Conservation (phyloP, 2,329 filamentous ascomycete species). For the Microcyclosporella mali region DNA sequence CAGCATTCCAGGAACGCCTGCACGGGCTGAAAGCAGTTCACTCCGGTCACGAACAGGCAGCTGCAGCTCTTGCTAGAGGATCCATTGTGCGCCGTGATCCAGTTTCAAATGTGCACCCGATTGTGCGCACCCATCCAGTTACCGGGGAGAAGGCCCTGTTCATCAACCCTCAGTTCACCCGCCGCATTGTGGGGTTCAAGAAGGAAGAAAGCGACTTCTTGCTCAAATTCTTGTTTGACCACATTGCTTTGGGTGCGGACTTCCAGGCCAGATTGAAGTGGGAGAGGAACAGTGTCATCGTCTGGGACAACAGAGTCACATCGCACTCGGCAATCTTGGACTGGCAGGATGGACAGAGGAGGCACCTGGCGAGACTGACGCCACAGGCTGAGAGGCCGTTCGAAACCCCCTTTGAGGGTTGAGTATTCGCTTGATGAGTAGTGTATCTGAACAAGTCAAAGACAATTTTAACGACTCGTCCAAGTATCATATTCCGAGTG, state of each 20-base stretch:
- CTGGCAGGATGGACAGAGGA: constrained; percentile 71
- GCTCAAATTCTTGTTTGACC: constrained; percentile 70
- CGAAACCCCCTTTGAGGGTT: constrained; percentile 52
- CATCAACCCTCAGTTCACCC: constrained; percentile 79
- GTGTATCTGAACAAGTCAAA: no score
- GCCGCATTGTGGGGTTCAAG: constrained; percentile 74
- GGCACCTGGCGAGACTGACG: constrained; percentile 75
- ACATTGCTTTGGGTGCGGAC: constrained; percentile 65
- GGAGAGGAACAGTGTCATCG: constrained; percentile 18
- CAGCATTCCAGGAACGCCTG: constrained; percentile 69
- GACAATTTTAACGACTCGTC: no score
- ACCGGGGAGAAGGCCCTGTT: constrained; percentile 81
- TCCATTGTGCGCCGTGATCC: constrained; percentile 71
- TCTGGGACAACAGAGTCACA: constrained; percentile 23
- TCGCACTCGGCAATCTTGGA: constrained; percentile 70
- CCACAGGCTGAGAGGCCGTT: constrained; percentile 73
- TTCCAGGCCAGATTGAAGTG: constrained; percentile 59
- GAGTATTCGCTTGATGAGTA: no score
- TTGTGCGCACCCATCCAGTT: constrained; percentile 70
- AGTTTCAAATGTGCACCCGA: constrained; percentile 65
- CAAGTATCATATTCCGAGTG: no score
- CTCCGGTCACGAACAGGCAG: constrained; percentile 72
- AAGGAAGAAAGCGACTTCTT: constrained; percentile 77
- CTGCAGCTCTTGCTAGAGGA: constrained; percentile 59
- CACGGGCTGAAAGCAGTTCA: constrained; percentile 77